phyloP scores from a whole-genome alignment of 2,329 filamentous ascomycete genomes.

The Gaeumannomyces tritici region DNA sequence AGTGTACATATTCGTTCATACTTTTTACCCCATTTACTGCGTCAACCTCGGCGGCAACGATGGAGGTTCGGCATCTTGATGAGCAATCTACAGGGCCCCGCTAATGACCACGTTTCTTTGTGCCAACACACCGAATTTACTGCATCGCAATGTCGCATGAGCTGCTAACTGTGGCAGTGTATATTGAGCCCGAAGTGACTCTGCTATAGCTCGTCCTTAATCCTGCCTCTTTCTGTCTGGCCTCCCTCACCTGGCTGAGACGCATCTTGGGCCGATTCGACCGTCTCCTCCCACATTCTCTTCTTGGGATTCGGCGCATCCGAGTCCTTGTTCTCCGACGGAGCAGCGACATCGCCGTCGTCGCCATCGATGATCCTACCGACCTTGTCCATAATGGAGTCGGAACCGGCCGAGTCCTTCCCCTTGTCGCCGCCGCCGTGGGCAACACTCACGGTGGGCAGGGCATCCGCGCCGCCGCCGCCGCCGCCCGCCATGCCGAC shows the following conservation, averaged over 20 bases:
- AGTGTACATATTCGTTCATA: background rate
- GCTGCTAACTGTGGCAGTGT: background rate
- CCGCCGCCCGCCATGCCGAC: slow-evolving; percentile 9
- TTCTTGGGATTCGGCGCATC: slow-evolving; percentile 44
- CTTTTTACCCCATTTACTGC: background rate
- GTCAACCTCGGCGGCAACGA: background rate
- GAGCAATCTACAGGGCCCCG: too few relatives aligned
- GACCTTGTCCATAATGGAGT: slow-evolving; percentile 41
- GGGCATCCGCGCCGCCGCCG: too few relatives aligned
- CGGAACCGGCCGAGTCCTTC: slow-evolving; percentile 19
- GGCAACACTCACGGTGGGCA: background rate
- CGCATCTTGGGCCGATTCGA: slow-evolving; percentile 11
- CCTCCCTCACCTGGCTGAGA: slow-evolving; percentile 1
- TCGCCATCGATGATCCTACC: slow-evolving; percentile 38
- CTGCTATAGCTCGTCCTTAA: slow-evolving; percentile 20
- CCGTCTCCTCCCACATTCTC: slow-evolving; percentile 46
- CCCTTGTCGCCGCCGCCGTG: slow-evolving; percentile 17
- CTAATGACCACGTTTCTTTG: too few relatives aligned
- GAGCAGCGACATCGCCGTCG: slow-evolving; percentile 8
- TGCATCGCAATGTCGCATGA: background rate
- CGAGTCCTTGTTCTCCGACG: slow-evolving; percentile 12
- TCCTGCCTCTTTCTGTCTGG: background rate
- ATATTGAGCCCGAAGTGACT: background rate
- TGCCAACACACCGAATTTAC: background rate
- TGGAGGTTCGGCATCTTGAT: background rate